Conservation (phyloP, 352 stramenopile species). For the Globisporangium middletonii region DNA sequence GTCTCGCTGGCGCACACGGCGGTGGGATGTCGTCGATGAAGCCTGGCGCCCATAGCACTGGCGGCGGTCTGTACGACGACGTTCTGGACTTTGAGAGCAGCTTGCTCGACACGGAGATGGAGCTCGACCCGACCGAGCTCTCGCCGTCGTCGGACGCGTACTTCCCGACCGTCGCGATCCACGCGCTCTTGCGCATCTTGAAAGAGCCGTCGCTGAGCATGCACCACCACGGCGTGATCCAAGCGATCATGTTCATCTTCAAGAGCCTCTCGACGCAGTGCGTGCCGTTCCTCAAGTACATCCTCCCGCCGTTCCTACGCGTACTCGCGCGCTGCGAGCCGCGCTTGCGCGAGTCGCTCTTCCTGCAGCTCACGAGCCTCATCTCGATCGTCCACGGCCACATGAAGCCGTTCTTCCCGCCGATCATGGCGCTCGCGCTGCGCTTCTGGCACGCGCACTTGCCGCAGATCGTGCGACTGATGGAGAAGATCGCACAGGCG, state of each 20-base stretch:
- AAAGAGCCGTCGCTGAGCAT: conserved; percentile 93
- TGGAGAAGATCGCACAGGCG: conserved; percentile 87
- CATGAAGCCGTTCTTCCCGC: conserved; percentile 94
- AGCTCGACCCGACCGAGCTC: conserved; percentile 61
- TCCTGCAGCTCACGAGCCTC: conserved; percentile 95
- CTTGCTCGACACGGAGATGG: conserved; percentile 49
- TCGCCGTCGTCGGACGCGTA: conserved; percentile 89
- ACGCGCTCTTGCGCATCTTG: conserved; percentile 95
- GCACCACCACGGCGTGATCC: conserved; percentile 96
- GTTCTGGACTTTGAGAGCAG: conserved; percentile 69
- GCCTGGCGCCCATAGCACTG: conserved; percentile 6
- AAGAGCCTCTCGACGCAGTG: conserved; percentile 93
- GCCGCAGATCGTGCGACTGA: conserved; percentile 92
- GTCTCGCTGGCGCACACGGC: conserved; percentile 9
- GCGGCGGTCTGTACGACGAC: conserved; percentile 21
- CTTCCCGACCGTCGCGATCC: conserved; percentile 97
- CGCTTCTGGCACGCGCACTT: conserved; percentile 97
- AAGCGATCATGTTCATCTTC: conserved; percentile 99
- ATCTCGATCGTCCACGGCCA: conserved; percentile 95
- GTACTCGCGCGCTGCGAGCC: conserved; percentile 90
- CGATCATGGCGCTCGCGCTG: conserved; percentile 95
- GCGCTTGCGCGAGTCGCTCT: conserved; percentile 93
- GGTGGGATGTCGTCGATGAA: conserved; percentile 19
- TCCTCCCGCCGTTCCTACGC: conserved; percentile 95
- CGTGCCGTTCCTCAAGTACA: conserved; percentile 95